phyloP scores from a whole-genome alignment of 2,329 filamentous ascomycete genomes.

The Colletotrichum euphorbiae region DNA sequence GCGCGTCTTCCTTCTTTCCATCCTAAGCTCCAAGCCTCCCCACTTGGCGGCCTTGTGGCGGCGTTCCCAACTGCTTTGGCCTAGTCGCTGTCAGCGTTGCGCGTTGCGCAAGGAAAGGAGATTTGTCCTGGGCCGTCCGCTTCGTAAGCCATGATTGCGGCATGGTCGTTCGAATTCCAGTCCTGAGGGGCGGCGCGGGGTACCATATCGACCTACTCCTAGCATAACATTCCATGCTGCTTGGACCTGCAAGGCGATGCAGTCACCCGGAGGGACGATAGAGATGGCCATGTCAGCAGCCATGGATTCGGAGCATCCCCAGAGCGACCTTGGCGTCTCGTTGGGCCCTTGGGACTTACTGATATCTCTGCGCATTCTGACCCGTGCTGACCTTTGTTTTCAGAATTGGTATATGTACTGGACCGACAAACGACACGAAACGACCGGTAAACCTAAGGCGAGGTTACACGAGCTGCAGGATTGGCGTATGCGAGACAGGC shows the following conservation, averaged over 20 bases:
- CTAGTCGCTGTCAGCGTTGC: conserved; percentile 9
- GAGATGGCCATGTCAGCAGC: not conserved
- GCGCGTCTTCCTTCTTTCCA: conserved; percentile 23
- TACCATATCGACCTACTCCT: not conserved
- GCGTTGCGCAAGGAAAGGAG: conserved; percentile 13
- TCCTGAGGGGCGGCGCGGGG: conserved; percentile 12
- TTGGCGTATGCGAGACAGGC: conserved; percentile 95
- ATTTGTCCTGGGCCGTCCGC: not conserved
- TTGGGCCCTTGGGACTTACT: conserved; percentile 18
- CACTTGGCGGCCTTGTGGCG: conserved; percentile 21
- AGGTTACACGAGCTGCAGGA: conserved; percentile 79
- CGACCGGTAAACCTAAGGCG: conserved; percentile 86
- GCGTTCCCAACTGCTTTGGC: conserved; percentile 17
- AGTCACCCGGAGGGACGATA: conserved; percentile 15
- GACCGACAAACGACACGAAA: conserved; percentile 97
- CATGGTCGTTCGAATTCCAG: not conserved
- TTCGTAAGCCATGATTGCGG: not conserved
- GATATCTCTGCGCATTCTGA: conserved; percentile 11
- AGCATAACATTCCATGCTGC: conserved; percentile 11
- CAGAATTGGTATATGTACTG: conserved; percentile 99
- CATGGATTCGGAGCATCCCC: not conserved
- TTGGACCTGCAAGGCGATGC: conserved; percentile 12
- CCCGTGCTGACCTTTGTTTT: conserved; percentile 38
- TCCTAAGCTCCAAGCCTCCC: conserved; percentile 16
- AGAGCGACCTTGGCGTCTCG: not conserved